Evolutionary conservation across 73 alveolate genomes (phyloP), one percentile per base, ranked within the genome.

Genomic region (Paramecium biaurelia): DNA sequence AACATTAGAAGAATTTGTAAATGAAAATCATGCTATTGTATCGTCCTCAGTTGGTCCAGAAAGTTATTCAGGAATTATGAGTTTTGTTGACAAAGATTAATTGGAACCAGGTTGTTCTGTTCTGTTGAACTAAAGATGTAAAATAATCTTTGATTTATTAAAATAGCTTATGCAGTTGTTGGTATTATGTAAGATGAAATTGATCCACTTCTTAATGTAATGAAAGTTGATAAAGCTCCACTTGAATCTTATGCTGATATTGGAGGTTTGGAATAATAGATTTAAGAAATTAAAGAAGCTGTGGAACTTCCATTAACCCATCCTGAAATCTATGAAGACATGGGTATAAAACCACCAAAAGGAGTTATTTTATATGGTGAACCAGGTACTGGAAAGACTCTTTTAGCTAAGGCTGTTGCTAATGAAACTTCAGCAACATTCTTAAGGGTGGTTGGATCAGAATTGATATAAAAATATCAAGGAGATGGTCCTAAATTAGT

Each of bases 331-430:
- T 98, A 98, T 93, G 99, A 98, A 94, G 99, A 98, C 90, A 96
- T 98, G 74, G 99, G 99, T 30, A 98, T 98, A 56, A 98, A 97
- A 88, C 99, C 99, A 9, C 99, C 99, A 14, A 98, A 98, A 93
- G 99, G 99, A 8, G 99, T 96, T 35, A 93, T 94, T 57, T 92
- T 98, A 90, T 98, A 98, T 92, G 99, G 99, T 34, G 99, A 96
- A 84, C 99, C 99, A 9, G 99, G 99, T 4, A 98, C 99, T 4
- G 99, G 99, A 74, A 98, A 98, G 92, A 98, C 99, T 6, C 96
- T 98, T 34, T 95, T 98, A 30, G 99, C 99, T 49, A 98, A 98
- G 95, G 99, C 99, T 1, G 99, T 98, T 4, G 99, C 99, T 7
- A 98, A 97, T 86, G 99, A 98, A 93, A 98, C 99, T 0, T 97